Evolutionary conservation across 2,329 filamentous ascomycete species (phyloP).

Genomic region (Fusarium solani-melongenae): DNA sequence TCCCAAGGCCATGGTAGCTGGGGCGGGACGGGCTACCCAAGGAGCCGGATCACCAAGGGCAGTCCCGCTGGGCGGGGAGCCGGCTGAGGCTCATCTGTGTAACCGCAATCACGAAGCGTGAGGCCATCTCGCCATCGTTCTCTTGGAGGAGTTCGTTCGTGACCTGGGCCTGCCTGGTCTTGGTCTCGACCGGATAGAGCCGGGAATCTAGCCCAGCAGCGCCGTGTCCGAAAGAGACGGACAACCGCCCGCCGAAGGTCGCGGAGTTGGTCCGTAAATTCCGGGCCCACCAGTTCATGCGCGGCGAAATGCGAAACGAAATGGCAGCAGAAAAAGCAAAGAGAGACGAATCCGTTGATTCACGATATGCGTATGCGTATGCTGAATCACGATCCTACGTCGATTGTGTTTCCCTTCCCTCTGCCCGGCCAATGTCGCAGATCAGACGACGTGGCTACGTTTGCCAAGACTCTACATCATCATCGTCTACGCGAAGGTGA

Average conservation of each 20-base stretch:
- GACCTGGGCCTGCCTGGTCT: neutral
- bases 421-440: neutral
- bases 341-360: neutral
- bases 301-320: neutral
- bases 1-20: slow-evolving; percentile 22
- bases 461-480: slow-evolving; percentile 5
- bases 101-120: neutral
- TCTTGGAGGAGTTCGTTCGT: neutral
- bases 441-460: slow-evolving; percentile 8
- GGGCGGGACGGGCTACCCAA: slow-evolving; percentile 10
- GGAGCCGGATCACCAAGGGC: neutral
- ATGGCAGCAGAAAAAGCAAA: neutral
- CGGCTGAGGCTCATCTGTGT: neutral
- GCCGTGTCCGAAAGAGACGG: neutral
- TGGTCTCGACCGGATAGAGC: neutral
- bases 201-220: neutral
- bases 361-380: neutral
- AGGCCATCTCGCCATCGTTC: neutral
- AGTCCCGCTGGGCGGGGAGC: slow-evolving; percentile 4
- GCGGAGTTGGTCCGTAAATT: slow-evolving; percentile 10
- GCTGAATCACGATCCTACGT: slow-evolving; percentile 15
- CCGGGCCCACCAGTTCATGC: slow-evolving; percentile 15
- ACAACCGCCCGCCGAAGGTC: neutral
- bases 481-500: neutral
- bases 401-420: slow-evolving; percentile 3